These are phyloP conservation scores for Microdochium nivale DNA, from an alignment of 2,329 filamentous ascomycete species.

Conservation along the genomic window DNA sequence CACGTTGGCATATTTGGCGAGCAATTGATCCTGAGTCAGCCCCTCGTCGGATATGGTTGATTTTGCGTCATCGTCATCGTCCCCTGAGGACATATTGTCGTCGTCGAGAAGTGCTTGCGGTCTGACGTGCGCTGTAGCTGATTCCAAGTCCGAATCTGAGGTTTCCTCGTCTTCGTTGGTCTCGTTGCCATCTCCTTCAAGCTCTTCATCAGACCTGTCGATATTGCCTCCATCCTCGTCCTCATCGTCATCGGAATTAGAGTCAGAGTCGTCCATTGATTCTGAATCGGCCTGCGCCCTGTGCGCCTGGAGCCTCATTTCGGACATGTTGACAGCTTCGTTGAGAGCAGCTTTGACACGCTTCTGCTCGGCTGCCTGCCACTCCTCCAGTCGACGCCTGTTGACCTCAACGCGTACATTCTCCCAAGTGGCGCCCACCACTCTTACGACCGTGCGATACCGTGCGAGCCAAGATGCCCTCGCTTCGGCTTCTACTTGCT, in stretches of 20 bases:
- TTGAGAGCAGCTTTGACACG: constrained; percentile 61
- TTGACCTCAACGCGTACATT: constrained; percentile 56
- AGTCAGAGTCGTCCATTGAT: constrained; percentile 30
- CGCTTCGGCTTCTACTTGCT: constrained; percentile 77
- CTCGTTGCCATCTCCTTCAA: constrained; percentile 30
- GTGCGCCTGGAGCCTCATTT: constrained; percentile 58
- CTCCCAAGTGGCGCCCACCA: constrained; percentile 50
- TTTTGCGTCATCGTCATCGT: constrained; percentile 49
- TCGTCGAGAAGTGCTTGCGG: constrained; percentile 27
- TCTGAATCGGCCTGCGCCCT: constrained; percentile 46
- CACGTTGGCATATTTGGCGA: constrained; percentile 59
- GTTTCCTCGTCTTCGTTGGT: constrained; percentile 28
- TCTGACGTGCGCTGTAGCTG: constrained; percentile 23
- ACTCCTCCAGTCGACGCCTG: constrained; percentile 47
- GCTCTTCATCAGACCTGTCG: constrained; percentile 32
- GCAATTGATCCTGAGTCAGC: constrained; percentile 61
- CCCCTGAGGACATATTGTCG: constrained; percentile 54
- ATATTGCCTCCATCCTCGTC: constrained; percentile 38
- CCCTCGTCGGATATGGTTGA: constrained; percentile 50
- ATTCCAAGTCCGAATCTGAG: constrained; percentile 21
- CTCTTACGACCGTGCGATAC: constrained; percentile 63
- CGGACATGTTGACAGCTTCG: constrained; percentile 64
- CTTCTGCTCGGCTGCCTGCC: constrained; percentile 57
- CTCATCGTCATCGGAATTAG: constrained; percentile 23
- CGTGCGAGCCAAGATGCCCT: constrained; percentile 55